Base-by-base conservation (phyloP, 768 basidiomycete genomes). In the Termitomyces titanicus region DNA sequence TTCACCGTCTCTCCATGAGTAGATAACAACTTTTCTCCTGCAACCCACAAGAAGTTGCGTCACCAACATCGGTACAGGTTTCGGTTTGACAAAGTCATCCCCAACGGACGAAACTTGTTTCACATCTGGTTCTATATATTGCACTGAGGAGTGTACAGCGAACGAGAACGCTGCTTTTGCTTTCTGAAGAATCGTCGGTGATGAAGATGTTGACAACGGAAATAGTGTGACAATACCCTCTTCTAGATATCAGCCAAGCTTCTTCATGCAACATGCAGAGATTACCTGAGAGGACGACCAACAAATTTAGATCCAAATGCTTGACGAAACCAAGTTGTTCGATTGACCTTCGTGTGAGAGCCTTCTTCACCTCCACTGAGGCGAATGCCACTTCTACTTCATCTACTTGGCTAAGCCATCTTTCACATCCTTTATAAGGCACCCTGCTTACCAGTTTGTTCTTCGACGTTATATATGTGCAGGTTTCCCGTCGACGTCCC, bases 301-400 rank as follows among this genome's bases (percentile, higher is more conserved):
- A 74, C 3, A 91, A 89, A 63, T 92, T 88, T n/a, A 91, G 80
- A 61, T 93, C 90, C 58, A 91, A 81, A 61, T 93, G 89, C 58
- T 86, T 86, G 59, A 98, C 79, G 51, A 86, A 88, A 0, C 87
- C 92, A 3, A 99, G 74, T 65, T 95, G 93, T 53, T 98, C 96
- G 40, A 99, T 89, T 13, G 89, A 76, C 64, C 79, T 83, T 61
- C 82, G 74, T 25, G 83, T 77, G 33, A 93, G 66, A 12, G 70
- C 74, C 63, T 85, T 87, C 81, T 80, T 91, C 29, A 78, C 78
- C 63, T 92, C 89, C 4, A 86, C 72, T 1, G 83, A 69, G 37
- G 76, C 73, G 0, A 78, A 65, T 24, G 47, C 49, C 18, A 66
- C 65, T 27, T 74, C 70, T 31, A 60, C 65, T 18, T 67, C 73